phyloP scores from a whole-genome alignment of 2,329 filamentous ascomycete species.

The Colletotrichum sp. region DNA sequence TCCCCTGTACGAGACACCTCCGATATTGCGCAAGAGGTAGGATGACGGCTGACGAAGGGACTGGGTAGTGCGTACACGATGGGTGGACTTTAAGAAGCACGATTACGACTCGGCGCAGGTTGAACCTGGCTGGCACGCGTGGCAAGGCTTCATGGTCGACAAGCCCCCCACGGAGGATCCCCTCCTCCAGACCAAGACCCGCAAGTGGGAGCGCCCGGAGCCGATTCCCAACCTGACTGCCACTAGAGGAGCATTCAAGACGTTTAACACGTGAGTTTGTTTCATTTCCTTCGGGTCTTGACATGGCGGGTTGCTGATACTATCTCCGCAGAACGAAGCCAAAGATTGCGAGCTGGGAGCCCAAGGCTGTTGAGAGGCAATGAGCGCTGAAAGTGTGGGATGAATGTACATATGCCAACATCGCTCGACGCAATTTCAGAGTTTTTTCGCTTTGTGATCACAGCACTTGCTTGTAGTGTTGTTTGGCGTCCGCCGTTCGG shows the following conservation, averaged over 20 bases:
- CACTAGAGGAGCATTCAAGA: conserved; percentile 82
- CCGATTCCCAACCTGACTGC: conserved; percentile 77
- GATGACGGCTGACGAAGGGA: conserved; percentile 14
- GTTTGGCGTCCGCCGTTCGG: not conserved
- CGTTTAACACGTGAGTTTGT: conserved; percentile 90
- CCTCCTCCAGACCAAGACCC: conserved; percentile 68
- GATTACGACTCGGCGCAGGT: conserved; percentile 86
- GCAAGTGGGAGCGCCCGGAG: conserved; percentile 77
- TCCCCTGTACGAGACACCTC: conserved; percentile 72
- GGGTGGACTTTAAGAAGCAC: conserved; percentile 94
- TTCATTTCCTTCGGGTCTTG: not conserved
- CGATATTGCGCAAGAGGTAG: not conserved
- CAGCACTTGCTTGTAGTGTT: not conserved
- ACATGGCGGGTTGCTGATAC: not conserved
- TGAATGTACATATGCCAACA: conserved; percentile 17
- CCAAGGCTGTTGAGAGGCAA: conserved; percentile 33
- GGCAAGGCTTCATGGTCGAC: conserved; percentile 94
- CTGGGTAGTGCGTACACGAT: conserved; percentile 82
- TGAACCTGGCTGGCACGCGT: conserved; percentile 97
- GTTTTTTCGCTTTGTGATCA: conserved; percentile 1
- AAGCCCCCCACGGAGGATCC: conserved; percentile 81
- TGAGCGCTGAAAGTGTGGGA: conserved; percentile 1
- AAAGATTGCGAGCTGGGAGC: conserved; percentile 60
- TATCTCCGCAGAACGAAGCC: conserved; percentile 49
- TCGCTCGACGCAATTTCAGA: conserved; percentile 12